Evolutionary conservation across 495 filamentous ascomycete species (phyloP).

Genomic region (Eremomyces bilateralis): DNA sequence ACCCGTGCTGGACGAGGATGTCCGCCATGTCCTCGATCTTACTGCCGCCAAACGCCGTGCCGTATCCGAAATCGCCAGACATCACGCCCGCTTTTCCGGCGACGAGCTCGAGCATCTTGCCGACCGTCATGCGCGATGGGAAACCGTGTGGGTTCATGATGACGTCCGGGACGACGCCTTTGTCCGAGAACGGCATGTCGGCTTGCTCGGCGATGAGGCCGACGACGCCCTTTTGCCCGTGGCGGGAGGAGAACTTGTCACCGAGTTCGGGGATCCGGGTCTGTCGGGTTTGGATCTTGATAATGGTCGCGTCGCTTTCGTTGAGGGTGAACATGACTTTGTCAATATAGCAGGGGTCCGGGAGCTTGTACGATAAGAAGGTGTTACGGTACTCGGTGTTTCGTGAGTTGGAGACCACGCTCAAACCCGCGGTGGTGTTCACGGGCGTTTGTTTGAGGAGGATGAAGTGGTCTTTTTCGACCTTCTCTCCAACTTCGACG

Average conservation of each 20-base stretch:
- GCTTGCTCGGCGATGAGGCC: slow-evolving; percentile 90
- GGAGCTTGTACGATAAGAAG: slow-evolving; percentile 59
- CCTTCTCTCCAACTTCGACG: slow-evolving; percentile 55
- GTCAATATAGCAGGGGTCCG: slow-evolving; percentile 74
- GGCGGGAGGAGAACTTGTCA: slow-evolving; percentile 26
- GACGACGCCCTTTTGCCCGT: slow-evolving; percentile 45
- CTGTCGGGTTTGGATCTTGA: slow-evolving; percentile 85
- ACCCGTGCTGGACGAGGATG: slow-evolving; percentile 66
- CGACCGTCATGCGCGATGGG: slow-evolving; percentile 98
- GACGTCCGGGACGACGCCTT: slow-evolving; percentile 78
- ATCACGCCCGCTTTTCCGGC: slow-evolving; percentile 86
- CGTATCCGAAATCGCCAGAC: slow-evolving; percentile 61
- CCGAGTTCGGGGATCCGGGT: slow-evolving; percentile 80
- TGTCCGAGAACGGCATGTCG: slow-evolving; percentile 90
- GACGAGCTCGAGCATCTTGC: slow-evolving; percentile 89
- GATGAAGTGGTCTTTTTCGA: slow-evolving; percentile 57
- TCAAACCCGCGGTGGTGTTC: slow-evolving; percentile 33
- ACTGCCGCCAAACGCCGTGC: slow-evolving; percentile 85
- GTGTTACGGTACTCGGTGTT: slow-evolving; percentile 34
- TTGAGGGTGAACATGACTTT: slow-evolving; percentile 78
- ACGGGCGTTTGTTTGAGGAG: slow-evolving; percentile 69
- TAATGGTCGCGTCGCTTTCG: slow-evolving; percentile 55
- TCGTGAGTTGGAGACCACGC: background rate
- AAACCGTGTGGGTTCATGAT: slow-evolving; percentile 99
- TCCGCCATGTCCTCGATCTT: slow-evolving; percentile 79